These are phyloP conservation scores for Moricandia arvensis DNA, from an alignment of 345 rosid species.

Conservation along the genomic window DNA sequence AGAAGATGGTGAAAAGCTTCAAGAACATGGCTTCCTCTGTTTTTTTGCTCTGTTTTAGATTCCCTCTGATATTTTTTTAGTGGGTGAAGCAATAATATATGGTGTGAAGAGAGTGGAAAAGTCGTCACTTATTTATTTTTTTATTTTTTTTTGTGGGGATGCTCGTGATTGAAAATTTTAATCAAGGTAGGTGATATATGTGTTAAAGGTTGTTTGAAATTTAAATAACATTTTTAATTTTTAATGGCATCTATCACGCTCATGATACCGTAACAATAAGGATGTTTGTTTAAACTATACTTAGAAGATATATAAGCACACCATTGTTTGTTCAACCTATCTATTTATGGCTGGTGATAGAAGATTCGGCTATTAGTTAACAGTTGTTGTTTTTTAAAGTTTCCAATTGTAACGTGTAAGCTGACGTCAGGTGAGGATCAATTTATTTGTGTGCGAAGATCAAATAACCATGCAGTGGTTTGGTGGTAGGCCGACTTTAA, in stretches of 20 bases:
- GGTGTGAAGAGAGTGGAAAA: not conserved
- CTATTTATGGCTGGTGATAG: not conserved
- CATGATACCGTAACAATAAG: not conserved
- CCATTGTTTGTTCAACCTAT: not conserved
- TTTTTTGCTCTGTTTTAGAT: conserved; percentile 13
- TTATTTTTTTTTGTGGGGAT: conserved; percentile 24
- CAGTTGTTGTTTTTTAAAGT: not conserved
- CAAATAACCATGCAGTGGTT: no score
- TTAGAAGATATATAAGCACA: not conserved
- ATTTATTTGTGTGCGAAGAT: not conserved
- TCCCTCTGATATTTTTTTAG: conserved; percentile 1
- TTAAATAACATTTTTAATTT: not conserved
- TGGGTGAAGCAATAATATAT: not conserved
- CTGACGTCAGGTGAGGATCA: not conserved
- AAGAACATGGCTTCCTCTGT: conserved; percentile 35
- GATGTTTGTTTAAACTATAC: not conserved
- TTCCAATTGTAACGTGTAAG: not conserved
- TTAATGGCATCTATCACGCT: conserved; percentile 8
- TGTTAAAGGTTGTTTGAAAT: conserved; percentile 15
- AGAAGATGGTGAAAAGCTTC: conserved; percentile 1
- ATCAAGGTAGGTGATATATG: conserved; percentile 26
- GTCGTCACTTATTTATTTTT: not conserved
- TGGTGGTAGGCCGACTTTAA: no score
- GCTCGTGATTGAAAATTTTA: conserved; percentile 24
- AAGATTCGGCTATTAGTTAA: not conserved